A percentile compares a stretch with the other conserved stretches of the same genome.
Conservation (phyloP, 208 protist species). For the Acanthamoeba divionensis region DNA sequence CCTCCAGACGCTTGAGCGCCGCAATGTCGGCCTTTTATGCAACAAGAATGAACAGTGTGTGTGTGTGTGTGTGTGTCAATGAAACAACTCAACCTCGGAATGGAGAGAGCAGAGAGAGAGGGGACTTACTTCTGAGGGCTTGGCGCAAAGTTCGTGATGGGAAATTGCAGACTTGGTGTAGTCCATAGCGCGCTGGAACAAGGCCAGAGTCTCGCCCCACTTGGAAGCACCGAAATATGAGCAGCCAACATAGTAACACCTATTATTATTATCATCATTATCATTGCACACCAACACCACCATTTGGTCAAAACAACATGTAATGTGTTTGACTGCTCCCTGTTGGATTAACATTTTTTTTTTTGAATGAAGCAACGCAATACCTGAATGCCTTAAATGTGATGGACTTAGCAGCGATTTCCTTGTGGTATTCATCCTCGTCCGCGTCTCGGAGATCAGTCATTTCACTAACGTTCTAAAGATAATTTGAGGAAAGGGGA, state of each 20-base stretch:
- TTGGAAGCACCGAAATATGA: conserved; percentile 16
- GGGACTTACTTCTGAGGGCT: background rate
- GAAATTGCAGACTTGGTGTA: background rate
- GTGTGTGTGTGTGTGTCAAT: background rate
- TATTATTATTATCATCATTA: too few relatives aligned
- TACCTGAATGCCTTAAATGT: background rate
- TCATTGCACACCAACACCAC: background rate
- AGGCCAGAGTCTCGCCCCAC: background rate
- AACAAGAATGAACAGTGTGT: background rate
- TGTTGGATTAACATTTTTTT: background rate
- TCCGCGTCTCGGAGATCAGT: background rate
- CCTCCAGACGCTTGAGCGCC: background rate
- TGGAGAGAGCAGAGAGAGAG: background rate
- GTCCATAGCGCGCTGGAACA: background rate
- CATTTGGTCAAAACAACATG: too few relatives aligned
- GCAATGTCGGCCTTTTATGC: background rate
- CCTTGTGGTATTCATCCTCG: background rate
- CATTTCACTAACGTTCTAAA: conserved; percentile 11
- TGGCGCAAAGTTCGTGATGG: background rate
- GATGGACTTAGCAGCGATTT: background rate
- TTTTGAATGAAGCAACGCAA: background rate
- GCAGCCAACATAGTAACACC: conserved; percentile 3
- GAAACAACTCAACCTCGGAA: background rate
- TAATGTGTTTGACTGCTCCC: too few relatives aligned
- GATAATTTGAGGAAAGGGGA: background rate